A percentile compares a stretch with the other conserved stretches of the same genome.
Evolutionary conservation across 1,284 basidiomycete genomes (phyloP).

Genomic region (Inonotus obliquus): DNA sequence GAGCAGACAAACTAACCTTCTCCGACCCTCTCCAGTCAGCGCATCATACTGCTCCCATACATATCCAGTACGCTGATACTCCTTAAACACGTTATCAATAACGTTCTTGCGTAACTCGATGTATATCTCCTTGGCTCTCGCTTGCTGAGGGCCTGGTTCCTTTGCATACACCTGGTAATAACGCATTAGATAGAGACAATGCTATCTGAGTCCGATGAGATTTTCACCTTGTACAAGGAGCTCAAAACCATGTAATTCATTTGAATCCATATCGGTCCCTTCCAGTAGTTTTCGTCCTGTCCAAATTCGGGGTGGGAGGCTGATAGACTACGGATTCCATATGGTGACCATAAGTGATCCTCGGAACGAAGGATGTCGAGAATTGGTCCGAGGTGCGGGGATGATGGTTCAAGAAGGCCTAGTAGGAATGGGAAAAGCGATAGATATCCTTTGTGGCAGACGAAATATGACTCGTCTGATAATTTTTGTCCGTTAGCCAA

Average conservation of each 20-base stretch:
- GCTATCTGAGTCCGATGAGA: constrained; percentile 15
- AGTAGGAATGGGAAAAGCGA: constrained; percentile 91
- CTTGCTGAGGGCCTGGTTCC: constrained; percentile 77
- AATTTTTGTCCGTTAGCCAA: not conserved
- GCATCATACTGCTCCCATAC: constrained; percentile 97
- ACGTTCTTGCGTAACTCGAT: constrained; percentile 75
- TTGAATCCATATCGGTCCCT: constrained; percentile 93
- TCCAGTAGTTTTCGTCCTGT: constrained; percentile 93
- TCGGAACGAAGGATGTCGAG: constrained; percentile 79
- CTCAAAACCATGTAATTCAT: constrained; percentile 90
- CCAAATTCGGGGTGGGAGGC: constrained; percentile 84
- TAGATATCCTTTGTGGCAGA: constrained; percentile 90
- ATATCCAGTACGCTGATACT: constrained; percentile 88
- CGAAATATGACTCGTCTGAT: constrained; percentile 82
- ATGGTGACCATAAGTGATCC: constrained; percentile 84
- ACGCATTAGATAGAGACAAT: not conserved
- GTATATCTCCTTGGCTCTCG: constrained; percentile 75
- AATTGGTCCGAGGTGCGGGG: constrained; percentile 73
- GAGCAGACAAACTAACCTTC: constrained; percentile 54
- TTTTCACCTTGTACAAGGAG: constrained; percentile 65
- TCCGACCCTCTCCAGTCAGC: constrained; percentile 72
- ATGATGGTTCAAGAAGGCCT: constrained; percentile 68
- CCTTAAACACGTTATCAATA: constrained; percentile 85
- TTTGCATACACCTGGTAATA: constrained; percentile 64
- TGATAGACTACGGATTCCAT: constrained; percentile 84